Conservation (phyloP, 805 yeast species). For the Saccharomycopsis guyanensis region DNA sequence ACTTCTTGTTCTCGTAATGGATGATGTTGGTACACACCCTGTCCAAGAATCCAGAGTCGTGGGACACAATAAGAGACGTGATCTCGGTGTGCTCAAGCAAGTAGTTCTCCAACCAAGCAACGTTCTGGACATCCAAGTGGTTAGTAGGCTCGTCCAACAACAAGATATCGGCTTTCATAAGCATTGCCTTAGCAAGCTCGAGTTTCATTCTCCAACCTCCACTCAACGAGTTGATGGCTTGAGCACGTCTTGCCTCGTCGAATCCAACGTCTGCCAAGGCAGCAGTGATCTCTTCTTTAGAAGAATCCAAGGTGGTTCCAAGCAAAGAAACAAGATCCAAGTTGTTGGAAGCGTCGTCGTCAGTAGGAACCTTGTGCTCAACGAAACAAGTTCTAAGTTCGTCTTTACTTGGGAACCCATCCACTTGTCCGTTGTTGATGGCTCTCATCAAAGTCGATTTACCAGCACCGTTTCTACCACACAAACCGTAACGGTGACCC, state of each 20-base stretch:
- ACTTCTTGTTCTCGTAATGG: conserved; percentile 91
- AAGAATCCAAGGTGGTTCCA: conserved; percentile 75
- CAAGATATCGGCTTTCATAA: conserved; percentile 92
- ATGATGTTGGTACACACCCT: conserved; percentile 94
- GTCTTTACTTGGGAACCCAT: conserved; percentile 91
- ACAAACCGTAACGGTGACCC: conserved; percentile 95
- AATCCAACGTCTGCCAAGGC: conserved; percentile 87
- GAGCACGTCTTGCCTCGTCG: conserved; percentile 81
- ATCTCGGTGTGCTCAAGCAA: conserved; percentile 74
- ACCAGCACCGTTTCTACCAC: conserved; percentile 99
- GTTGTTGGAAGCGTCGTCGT: conserved; percentile 57
- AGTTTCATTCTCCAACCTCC: conserved; percentile 99
- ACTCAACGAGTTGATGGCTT: conserved; percentile 87
- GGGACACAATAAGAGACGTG: conserved; percentile 93
- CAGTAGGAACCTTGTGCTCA: conserved; percentile 93
- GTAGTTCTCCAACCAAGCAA: conserved; percentile 89
- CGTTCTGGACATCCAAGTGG: conserved; percentile 92
- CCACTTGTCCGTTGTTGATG: conserved; percentile 91
- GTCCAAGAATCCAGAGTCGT: conserved; percentile 95
- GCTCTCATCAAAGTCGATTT: conserved; percentile 96
- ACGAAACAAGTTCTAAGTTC: conserved; percentile 90
- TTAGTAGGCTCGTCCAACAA: conserved; percentile 97
- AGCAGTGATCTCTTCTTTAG: conserved; percentile 59
- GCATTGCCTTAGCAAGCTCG: conserved; percentile 97
- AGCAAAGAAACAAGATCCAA: conserved; percentile 83